Base-by-base conservation (phyloP, 805 yeast species). In the Spathaspora gorwiae region DNA sequence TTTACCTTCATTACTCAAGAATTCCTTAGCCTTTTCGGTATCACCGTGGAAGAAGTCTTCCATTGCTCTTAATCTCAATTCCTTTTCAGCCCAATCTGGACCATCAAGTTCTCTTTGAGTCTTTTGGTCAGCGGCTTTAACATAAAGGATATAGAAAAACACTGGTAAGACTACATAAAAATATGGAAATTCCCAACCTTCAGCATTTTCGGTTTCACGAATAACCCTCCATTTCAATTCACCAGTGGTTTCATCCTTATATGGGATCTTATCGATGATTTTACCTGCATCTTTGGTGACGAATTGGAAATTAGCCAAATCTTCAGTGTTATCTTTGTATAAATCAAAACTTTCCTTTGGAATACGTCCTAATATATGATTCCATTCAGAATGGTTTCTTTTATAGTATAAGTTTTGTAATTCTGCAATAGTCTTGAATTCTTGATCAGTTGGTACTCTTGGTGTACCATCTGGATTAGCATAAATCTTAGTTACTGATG, bases 171-270 rank as follows among this genome's bases (percentile, higher is more conserved):
- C 84, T 45, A 83, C 70, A 64, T 77, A 83, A 68, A 83, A 87
- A 56, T 83, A 81, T 45, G 86, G 73, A 51, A 73, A 72, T 61
- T 88, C 95, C 95, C 95, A 87, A 40, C 95, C 95, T 68, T 87
- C 95, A 33, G 75, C 75, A 59, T 81, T 81, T 56, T 78, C 81
- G 44, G 83, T 79, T 60, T 81, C 89, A 50, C 94, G 76, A 39
- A 88, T 81, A 46, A 87, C 68, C 55, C 80, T 77, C 95, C 94
- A 87, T 57, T 81, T 80, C 56, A 87, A 77, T 56, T 81, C 84
- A 33, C 95, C 95, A 13, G 87, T 82, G 35, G 80, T 71, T 37
- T 84, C 81, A 65, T 85, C 94, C 66, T 83, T 86, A 62, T 79
- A 86, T 37, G 96, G 95, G 47, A 87, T 79, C 67, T 87, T 87